A percentile compares a stretch with the other conserved stretches of the same genome.
phyloP scores from a whole-genome alignment of 441 rosid genomes.

The Adansonia madagascariensis region DNA sequence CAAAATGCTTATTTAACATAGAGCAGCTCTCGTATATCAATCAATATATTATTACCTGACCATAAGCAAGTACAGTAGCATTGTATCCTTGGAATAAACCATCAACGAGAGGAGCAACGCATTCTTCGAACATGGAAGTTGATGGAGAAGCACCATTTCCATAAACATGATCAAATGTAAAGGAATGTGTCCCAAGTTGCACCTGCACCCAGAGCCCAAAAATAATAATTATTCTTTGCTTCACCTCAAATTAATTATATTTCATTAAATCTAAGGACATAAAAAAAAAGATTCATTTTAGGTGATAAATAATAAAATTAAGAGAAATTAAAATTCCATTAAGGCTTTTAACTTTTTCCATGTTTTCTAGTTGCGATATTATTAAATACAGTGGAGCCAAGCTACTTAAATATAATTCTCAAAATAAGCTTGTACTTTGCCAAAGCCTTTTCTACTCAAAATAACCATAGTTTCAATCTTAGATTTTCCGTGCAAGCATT shows the following conservation, averaged over 20 bases:
- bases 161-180: slow-evolving; percentile 64
- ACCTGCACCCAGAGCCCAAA: slow-evolving; percentile 41
- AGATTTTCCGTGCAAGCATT: not conserved
- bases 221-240: slow-evolving; percentile 11
- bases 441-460: not conserved
- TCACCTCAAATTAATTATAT: slow-evolving; percentile 12
- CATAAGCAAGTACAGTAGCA: slow-evolving; percentile 69
- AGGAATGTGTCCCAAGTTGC: slow-evolving; percentile 61
- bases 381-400: slow-evolving; percentile 20
- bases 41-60: slow-evolving; percentile 49
- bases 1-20: slow-evolving; percentile 16
- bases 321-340: not conserved
- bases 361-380: slow-evolving; percentile 4
- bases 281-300: not conserved
- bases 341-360: not conserved
- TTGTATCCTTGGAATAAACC: slow-evolving; percentile 67
- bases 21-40: slow-evolving; percentile 16
- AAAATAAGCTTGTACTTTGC: slow-evolving; percentile 12
- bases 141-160: slow-evolving; percentile 54
- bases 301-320: slow-evolving; percentile 10
- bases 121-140: slow-evolving; percentile 53
- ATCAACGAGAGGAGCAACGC: slow-evolving; percentile 61
- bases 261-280: not conserved
- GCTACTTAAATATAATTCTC: not conserved
- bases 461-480: slow-evolving; percentile 9